Conservation (phyloP, 1,284 basidiomycete genomes). For the Moesziomyces globuligerus region DNA sequence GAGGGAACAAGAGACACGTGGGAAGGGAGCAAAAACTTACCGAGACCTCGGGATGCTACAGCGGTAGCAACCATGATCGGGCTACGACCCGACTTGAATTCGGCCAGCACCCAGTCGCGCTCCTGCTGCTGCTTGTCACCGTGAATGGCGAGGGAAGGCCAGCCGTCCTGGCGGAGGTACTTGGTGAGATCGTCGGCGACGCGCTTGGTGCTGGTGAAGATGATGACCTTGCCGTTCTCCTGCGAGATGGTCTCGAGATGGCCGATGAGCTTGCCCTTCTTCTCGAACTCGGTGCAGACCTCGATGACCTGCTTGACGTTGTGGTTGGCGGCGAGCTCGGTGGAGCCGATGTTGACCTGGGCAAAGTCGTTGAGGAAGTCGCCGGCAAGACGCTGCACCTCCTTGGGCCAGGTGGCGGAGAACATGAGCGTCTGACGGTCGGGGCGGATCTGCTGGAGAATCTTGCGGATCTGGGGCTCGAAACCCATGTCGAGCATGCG, state of each 20-base stretch:
- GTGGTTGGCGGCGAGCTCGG: conserved; percentile 98
- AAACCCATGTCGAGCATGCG: conserved; percentile 99
- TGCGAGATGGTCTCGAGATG: conserved; percentile 95
- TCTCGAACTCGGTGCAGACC: conserved; percentile 97
- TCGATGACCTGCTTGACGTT: conserved; percentile 95
- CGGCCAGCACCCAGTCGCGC: conserved; percentile 97
- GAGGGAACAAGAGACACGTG: conserved; percentile 1
- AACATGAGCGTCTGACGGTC: conserved; percentile 86
- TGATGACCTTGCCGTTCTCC: conserved; percentile 97
- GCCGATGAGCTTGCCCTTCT: conserved; percentile 93
- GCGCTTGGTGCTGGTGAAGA: conserved; percentile 97
- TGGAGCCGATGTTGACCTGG: conserved; percentile 98
- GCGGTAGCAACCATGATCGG: conserved; percentile 90
- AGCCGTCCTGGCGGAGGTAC: conserved; percentile 74
- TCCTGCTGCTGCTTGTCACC: conserved; percentile 90
- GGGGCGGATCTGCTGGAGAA: conserved; percentile 93
- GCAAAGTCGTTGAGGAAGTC: conserved; percentile 97
- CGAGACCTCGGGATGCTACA: conserved; percentile 96
- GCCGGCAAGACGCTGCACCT: conserved; percentile 95
- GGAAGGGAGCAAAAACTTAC: conserved; percentile 75
- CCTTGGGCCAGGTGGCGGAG: conserved; percentile 99
- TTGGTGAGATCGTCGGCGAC: conserved; percentile 98
- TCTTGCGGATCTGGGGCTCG: conserved; percentile 99
- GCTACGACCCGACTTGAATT: conserved; percentile 97
- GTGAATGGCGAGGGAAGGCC: conserved; percentile 97